Evolutionary conservation across 2,329 filamentous ascomycete species (phyloP).

Genomic region (Botrytis fragariae): DNA sequence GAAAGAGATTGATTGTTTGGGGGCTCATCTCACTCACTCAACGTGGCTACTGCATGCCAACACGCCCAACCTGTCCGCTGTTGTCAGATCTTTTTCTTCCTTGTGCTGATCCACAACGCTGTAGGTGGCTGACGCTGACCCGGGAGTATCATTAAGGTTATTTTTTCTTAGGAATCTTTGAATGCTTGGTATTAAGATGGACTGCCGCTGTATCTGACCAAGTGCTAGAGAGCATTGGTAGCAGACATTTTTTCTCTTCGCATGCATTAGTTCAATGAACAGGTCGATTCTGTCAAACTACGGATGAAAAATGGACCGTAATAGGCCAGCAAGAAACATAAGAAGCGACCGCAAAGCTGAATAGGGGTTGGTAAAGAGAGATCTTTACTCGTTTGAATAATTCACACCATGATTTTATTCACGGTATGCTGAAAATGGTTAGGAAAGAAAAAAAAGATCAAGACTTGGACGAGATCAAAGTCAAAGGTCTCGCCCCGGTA

Average conservation of each 20-base stretch:
- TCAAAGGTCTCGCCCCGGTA: background rate
- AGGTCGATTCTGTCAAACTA: background rate
- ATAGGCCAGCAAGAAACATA: background rate
- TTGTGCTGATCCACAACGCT: background rate
- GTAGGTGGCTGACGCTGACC: background rate
- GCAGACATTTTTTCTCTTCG: background rate
- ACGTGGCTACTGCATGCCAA: background rate
- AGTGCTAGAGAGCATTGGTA: background rate
- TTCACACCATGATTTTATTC: background rate
- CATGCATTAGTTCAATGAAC: background rate
- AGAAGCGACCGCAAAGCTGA: background rate
- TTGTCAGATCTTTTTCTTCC: conserved; percentile 3
- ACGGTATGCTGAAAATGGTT: background rate
- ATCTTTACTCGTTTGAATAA: background rate
- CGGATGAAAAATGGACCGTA: too few relatives aligned
- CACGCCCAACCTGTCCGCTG: background rate
- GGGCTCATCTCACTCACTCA: background rate
- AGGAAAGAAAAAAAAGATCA: background rate
- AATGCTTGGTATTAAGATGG: background rate
- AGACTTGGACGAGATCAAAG: background rate
- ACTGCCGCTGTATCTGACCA: background rate
- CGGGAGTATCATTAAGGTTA: background rate
- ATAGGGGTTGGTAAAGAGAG: background rate
- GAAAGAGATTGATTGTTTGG: background rate
- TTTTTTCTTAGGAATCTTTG: background rate